A percentile compares a stretch with the other conserved stretches of the same genome.
Evolutionary conservation across 805 yeast species (phyloP).

Genomic region (Ogataea saltuana): DNA sequence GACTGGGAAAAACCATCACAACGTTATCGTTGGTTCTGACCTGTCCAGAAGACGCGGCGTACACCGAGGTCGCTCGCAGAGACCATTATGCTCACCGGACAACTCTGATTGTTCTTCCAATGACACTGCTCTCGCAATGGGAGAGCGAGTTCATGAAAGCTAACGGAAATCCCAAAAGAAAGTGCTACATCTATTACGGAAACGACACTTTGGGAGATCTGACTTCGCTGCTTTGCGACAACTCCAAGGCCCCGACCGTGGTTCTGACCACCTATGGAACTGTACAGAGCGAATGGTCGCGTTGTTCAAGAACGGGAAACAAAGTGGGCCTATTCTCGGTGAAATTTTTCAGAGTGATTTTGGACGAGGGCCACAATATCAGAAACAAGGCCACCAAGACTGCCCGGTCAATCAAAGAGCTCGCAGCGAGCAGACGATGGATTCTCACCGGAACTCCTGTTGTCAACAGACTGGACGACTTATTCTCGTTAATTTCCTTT

Average conservation of each 20-base stretch:
- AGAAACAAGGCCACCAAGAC: slow-evolving; percentile 78
- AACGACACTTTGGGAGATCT: slow-evolving; percentile 55
- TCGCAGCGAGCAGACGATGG: slow-evolving; percentile 75
- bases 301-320: slow-evolving; percentile 36
- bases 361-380: slow-evolving; percentile 92
- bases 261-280: slow-evolving; percentile 88
- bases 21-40: slow-evolving; percentile 72
- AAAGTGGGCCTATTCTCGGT: slow-evolving; percentile 66
- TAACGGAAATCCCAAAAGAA: slow-evolving; percentile 42
- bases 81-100: slow-evolving; percentile 63
- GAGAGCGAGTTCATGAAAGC: slow-evolving; percentile 71
- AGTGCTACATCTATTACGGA: slow-evolving; percentile 75
- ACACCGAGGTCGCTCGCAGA: slow-evolving; percentile 9
- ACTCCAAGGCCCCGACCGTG: slow-evolving; percentile 57
- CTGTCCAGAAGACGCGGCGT: slow-evolving; percentile 51
- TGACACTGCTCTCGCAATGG: slow-evolving; percentile 93
- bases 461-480: slow-evolving; percentile 82
- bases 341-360: slow-evolving; percentile 63
- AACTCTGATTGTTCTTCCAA: slow-evolving; percentile 82
- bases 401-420: slow-evolving; percentile 70
- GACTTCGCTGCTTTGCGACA: slow-evolving; percentile 41
- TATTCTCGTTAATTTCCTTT: slow-evolving; percentile 74
- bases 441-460: slow-evolving; percentile 91
- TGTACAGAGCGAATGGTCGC: slow-evolving; percentile 71
- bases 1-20: slow-evolving; percentile 89